Conservation (phyloP, 1,284 basidiomycete genomes). For the Cryptococcus maquisensis region DNA sequence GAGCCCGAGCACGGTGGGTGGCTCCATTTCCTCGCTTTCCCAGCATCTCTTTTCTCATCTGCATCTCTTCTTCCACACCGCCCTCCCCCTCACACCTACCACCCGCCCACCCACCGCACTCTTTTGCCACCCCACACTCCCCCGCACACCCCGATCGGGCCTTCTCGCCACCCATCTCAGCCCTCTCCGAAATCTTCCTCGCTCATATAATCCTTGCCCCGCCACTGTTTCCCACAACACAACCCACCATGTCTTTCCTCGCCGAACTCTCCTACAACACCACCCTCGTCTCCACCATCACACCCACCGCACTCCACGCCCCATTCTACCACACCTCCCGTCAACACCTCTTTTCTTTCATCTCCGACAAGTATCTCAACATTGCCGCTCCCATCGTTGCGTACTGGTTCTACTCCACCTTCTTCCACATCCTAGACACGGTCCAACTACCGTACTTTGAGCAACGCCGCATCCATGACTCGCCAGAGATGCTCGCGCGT, state of each 20-base stretch:
- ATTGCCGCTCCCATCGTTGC: slow-evolving; percentile 70
- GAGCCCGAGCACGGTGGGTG: no score
- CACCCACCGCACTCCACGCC: slow-evolving; percentile 32
- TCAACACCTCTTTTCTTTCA: slow-evolving; percentile 55
- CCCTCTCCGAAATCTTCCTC: no score
- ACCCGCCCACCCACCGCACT: not conserved
- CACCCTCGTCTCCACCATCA: slow-evolving; percentile 36
- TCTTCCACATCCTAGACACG: slow-evolving; percentile 78
- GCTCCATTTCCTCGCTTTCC: not conserved
- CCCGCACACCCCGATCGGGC: not conserved
- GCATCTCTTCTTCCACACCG: not conserved
- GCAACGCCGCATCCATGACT: slow-evolving; percentile 82
- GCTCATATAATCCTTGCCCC: not conserved
- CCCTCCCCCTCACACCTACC: not conserved
- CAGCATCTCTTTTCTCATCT: not conserved
- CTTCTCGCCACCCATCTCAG: not conserved
- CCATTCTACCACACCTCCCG: slow-evolving; percentile 61
- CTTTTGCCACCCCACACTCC: not conserved
- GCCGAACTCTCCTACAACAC: slow-evolving; percentile 24
- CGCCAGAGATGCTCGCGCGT: slow-evolving; percentile 67
- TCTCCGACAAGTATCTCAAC: slow-evolving; percentile 71
- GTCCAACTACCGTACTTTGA: slow-evolving; percentile 74
- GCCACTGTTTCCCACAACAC: not conserved
- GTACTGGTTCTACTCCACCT: slow-evolving; percentile 81
- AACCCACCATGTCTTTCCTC: not conserved